Evolutionary conservation across 1,284 basidiomycete species (phyloP).

Genomic region (Megacollybia platyphylla): DNA sequence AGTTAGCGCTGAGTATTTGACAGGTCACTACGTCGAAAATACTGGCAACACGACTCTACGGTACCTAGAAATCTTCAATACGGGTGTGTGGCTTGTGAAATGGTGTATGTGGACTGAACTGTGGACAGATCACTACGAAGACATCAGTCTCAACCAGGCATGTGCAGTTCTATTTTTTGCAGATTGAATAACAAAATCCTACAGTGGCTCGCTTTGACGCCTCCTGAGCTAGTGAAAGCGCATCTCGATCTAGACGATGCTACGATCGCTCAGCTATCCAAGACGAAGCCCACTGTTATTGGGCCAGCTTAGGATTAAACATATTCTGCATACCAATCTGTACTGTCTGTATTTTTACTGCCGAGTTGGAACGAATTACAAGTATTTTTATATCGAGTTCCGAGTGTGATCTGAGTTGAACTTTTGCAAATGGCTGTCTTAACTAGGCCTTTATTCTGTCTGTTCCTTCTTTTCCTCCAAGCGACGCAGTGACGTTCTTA

Average conservation of each 20-base stretch:
- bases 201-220: conserved; percentile 58
- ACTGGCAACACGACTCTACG: conserved; percentile 49
- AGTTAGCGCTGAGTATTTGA: not conserved
- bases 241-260: conserved; percentile 42
- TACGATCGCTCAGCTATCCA: conserved; percentile 35
- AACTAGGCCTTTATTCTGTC: no score
- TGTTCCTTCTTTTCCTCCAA: no score
- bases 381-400: no score
- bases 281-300: conserved; percentile 39
- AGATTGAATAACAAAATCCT: not conserved
- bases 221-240: conserved; percentile 46
- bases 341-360: no score
- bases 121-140: conserved; percentile 37
- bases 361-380: no score
- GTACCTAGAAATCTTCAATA: conserved; percentile 56
- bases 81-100: conserved; percentile 19
- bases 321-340: no score
- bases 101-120: not conserved
- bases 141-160: conserved; percentile 51
- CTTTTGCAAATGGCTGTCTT: no score
- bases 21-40: conserved; percentile 64
- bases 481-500: no score
- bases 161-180: not conserved
- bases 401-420: no score
- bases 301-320: conserved; percentile 9